Base-by-base conservation (phyloP, 345 rosid species). In the Lagerstroemia speciosa region DNA sequence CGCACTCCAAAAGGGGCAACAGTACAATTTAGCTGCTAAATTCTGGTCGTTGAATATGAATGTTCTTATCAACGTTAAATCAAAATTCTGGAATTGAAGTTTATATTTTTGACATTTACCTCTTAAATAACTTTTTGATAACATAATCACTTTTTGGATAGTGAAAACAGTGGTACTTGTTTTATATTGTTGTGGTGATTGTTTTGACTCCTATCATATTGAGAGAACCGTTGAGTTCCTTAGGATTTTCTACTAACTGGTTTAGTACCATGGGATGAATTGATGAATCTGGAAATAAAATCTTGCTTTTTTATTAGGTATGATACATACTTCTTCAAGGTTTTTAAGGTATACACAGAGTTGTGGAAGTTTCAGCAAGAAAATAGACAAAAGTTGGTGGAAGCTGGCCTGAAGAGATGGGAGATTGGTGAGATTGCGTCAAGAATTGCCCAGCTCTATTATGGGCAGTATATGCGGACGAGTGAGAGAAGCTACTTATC, bases 351-450 rank as follows among this genome's bases (percentile, higher is more conserved):
- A n/a, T 93, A 93, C 80, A 93, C 97, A 3, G 94, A 91, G 34
- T 29, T 93, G 71, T 93, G 97, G 98, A 93, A 93, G 83, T 91
- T 87, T 77, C 98, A 91, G 71, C 98, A 93, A 79, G 98, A 91
- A 33, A 93, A 93, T 71, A 74, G 98, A 65, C 94, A 86, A 81
- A 89, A 91, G 77, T 83, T 93, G 67, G 92, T 90, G 31, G 98
- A 93, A 67, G 79, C 94, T 3, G 98, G 98, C 68, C 92, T 93
- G 57, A 91, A 89, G 84, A 84, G 97, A 77, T 89, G 96, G 91
- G 98, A 93, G 85, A 93, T 93, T 64, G 98, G 98, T 1, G 97
- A 93, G 83, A 93, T 91, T 15, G 96, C 98, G 0, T 93, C 97
- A 57, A 84, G 98, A 11, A 93, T 93, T 73, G 97, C 89, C 5